Evolutionary conservation across 441 rosid genomes (phyloP).

Genomic region (Erodium texanum): DNA sequence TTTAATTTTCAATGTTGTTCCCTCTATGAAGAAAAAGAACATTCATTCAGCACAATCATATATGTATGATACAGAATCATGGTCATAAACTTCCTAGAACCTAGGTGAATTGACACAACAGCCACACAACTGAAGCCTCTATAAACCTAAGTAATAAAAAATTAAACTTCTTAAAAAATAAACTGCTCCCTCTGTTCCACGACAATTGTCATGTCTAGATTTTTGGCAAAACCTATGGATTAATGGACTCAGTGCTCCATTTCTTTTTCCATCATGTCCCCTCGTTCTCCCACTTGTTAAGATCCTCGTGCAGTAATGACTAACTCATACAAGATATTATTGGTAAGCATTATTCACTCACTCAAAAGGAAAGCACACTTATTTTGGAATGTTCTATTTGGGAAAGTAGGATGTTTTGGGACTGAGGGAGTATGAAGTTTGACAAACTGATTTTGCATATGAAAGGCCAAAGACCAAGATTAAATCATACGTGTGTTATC

Average conservation of each 20-base stretch:
- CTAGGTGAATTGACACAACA: not conserved
- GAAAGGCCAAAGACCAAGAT: not conserved
- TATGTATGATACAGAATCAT: not conserved
- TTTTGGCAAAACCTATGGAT: not conserved
- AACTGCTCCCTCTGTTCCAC: not conserved
- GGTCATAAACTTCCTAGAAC: not conserved
- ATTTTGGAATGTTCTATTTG: no score
- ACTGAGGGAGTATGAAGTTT: not conserved
- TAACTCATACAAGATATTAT: not conserved
- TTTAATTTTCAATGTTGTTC: not conserved
- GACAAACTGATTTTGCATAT: not conserved
- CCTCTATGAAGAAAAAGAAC: not conserved
- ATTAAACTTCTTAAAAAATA: not conserved
- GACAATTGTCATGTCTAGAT: not conserved
- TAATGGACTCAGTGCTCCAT: not conserved
- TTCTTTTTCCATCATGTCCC: not conserved
- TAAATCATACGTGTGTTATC: no score
- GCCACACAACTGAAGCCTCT: not conserved
- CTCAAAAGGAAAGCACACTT: not conserved
- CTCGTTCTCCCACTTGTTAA: no score
- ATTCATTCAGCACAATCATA: not conserved
- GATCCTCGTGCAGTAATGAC: not conserved
- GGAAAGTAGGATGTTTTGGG: not conserved
- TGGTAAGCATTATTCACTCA: not conserved
- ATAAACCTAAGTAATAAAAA: no score